phyloP scores from a whole-genome alignment of 2,329 filamentous ascomycete genomes.

The Fusarium sp. region DNA sequence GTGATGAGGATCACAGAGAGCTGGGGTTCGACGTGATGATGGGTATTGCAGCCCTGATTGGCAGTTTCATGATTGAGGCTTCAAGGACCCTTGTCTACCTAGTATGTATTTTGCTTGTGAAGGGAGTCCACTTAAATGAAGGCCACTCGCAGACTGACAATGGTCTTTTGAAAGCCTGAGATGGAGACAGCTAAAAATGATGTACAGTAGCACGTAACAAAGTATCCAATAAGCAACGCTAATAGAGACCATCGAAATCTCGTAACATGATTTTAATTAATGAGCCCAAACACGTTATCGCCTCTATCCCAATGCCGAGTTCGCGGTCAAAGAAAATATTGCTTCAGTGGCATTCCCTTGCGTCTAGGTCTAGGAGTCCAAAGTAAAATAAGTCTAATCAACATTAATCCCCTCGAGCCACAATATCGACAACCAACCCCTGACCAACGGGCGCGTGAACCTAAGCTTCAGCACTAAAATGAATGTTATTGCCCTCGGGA shows the following conservation, averaged over 20 bases:
- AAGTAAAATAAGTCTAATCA: too few species aligned
- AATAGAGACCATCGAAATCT: conserved; percentile 25
- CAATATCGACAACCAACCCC: conserved; percentile 12
- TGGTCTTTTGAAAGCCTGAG: conserved; percentile 1
- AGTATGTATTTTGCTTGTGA: conserved; percentile 11
- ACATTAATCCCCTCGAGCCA: conserved; percentile 13
- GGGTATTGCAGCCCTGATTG: conserved; percentile 35
- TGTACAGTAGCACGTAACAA: conserved; percentile 3
- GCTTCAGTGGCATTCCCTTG: neutral
- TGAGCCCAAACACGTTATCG: neutral
- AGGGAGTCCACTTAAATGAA: conserved; percentile 33
- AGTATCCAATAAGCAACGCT: conserved; percentile 14
- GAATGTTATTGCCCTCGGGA: conserved; percentile 29
- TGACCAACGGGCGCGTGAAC: conserved; percentile 26
- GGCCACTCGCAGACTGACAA: conserved; percentile 32
- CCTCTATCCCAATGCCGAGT: conserved; percentile 1
- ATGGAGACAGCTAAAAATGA: conserved; percentile 6
- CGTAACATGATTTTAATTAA: conserved; percentile 8
- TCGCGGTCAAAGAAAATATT: neutral
- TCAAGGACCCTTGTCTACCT: conserved; percentile 33
- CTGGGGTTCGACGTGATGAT: conserved; percentile 20
- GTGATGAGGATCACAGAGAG: conserved; percentile 28
- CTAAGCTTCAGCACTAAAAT: conserved; percentile 32
- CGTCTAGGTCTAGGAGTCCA: neutral
- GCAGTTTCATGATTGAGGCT: conserved; percentile 19